A percentile compares a stretch with the other conserved stretches of the same genome.
These are phyloP conservation scores for Pyrenula massariospora DNA, from an alignment of 495 filamentous ascomycete genomes.

Conservation along the genomic window DNA sequence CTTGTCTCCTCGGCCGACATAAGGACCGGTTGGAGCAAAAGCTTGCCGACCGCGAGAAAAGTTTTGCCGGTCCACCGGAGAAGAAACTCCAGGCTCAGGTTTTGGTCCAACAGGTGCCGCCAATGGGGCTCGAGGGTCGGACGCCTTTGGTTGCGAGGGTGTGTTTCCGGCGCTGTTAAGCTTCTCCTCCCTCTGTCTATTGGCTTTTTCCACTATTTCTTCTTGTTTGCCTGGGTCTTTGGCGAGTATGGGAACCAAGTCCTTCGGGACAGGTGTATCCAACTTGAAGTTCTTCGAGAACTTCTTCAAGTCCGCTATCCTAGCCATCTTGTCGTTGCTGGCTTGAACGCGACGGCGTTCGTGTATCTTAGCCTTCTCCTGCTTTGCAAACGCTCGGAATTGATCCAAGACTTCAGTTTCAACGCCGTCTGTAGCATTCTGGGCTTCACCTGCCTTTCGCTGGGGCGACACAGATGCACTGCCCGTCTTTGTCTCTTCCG, in stretches of 20 bases:
- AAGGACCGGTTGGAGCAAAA: slow-evolving; percentile 34
- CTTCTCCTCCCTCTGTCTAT: slow-evolving; percentile 51
- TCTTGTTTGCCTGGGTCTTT: slow-evolving; percentile 90
- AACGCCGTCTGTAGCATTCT: slow-evolving; percentile 65
- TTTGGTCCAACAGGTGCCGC: slow-evolving; percentile 16
- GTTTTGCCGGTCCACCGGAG: slow-evolving; percentile 29
- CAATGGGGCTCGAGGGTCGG: slow-evolving; percentile 24
- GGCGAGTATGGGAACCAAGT: slow-evolving; percentile 87
- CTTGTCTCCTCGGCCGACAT: slow-evolving; percentile 13
- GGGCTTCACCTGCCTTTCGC: slow-evolving; percentile 17
- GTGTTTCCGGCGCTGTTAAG: slow-evolving; percentile 22
- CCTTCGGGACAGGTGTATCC: slow-evolving; percentile 76
- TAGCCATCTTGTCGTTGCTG: slow-evolving; percentile 68
- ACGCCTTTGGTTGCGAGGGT: slow-evolving; percentile 10
- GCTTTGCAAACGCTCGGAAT: slow-evolving; percentile 73
- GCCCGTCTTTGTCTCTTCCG: slow-evolving; percentile 9
- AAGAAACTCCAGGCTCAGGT: slow-evolving; percentile 19
- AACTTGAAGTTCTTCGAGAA: slow-evolving; percentile 93
- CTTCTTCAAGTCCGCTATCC: slow-evolving; percentile 86
- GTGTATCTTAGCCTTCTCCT: slow-evolving; percentile 59
- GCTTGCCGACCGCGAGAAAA: slow-evolving; percentile 29
- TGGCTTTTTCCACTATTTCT: slow-evolving; percentile 78
- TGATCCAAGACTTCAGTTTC: slow-evolving; percentile 65
- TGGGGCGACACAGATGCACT: slow-evolving; percentile 7
- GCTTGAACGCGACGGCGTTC: slow-evolving; percentile 60